Conservation (phyloP, 2,329 filamentous ascomycete genomes). For the Penicillium expansum region DNA sequence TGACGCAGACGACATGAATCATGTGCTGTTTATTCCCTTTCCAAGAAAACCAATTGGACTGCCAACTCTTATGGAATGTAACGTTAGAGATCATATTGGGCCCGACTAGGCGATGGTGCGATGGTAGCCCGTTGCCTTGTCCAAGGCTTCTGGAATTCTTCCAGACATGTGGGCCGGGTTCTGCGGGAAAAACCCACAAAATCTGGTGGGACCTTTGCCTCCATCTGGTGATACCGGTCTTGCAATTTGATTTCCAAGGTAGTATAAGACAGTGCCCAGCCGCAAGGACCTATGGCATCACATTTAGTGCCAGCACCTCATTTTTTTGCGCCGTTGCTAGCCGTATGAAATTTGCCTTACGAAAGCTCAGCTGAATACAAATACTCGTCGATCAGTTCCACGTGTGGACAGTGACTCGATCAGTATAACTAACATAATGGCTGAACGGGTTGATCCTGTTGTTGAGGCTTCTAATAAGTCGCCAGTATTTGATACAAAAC, state of each 20-base stretch:
- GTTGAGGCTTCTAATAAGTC: slow-evolving; percentile 14
- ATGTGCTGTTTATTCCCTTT: neutral
- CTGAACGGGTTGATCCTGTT: neutral
- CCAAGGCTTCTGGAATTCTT: slow-evolving; percentile 5
- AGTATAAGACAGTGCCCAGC: slow-evolving; percentile 11
- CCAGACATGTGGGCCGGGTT: neutral
- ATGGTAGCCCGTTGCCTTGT: neutral
- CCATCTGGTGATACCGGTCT: neutral
- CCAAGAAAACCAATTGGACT: neutral
- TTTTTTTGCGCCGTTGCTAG: slow-evolving; percentile 13
- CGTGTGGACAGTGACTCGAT: neutral
- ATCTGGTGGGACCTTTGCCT: neutral
- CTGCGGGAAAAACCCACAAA: neutral
- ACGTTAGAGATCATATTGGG: neutral
- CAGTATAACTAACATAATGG: neutral
- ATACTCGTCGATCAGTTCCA: neutral
- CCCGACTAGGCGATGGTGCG: neutral
- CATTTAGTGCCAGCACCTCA: slow-evolving; percentile 32
- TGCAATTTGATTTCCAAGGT: slow-evolving; percentile 7
- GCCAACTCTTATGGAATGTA: neutral
- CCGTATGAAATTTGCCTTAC: neutral
- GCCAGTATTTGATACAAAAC: slow-evolving; percentile 22
- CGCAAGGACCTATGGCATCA: slow-evolving; percentile 29
- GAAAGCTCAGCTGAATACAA: neutral
- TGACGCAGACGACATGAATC: neutral